Evolutionary conservation across 495 filamentous ascomycete genomes (phyloP).

Genomic region (Xylaria acuta): DNA sequence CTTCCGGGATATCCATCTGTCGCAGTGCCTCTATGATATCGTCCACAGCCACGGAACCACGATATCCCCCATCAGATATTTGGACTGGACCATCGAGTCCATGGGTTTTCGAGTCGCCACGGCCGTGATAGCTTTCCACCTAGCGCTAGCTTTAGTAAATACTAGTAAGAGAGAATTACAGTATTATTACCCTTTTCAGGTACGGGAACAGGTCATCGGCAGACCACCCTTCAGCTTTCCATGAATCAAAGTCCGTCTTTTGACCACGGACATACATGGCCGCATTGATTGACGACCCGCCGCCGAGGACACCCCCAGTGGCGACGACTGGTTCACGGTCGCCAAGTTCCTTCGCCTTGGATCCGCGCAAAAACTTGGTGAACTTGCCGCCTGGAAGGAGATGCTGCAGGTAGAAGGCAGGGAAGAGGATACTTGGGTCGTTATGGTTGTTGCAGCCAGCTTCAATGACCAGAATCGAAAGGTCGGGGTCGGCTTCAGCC

Average conservation of each 20-base stretch:
- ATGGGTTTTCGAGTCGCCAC: no score
- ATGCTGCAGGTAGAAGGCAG: conserved; percentile 40
- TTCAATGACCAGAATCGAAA: conserved; percentile 49
- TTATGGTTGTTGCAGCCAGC: conserved; percentile 36
- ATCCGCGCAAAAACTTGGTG: no score
- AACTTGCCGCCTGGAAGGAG: no score
- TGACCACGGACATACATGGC: conserved; percentile 43
- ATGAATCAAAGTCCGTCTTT: not conserved
- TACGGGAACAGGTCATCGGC: not conserved
- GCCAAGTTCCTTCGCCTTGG: no score
- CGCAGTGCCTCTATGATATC: no score
- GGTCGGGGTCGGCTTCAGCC: conserved; percentile 35
- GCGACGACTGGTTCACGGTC: no score
- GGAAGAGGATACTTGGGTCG: conserved; percentile 35
- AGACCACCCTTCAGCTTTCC: not conserved
- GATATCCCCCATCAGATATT: no score
- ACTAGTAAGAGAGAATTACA: no score
- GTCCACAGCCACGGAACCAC: no score
- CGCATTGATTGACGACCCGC: conserved; percentile 58
- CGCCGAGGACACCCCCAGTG: conserved; percentile 54
- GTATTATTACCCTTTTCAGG: not conserved
- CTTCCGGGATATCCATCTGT: conserved; percentile 14
- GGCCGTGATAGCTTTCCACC: no score
- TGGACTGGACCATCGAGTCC: no score
- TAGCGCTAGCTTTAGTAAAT: no score